phyloP scores from a whole-genome alignment of 768 basidiomycete species.

The Hericium alpestre region DNA sequence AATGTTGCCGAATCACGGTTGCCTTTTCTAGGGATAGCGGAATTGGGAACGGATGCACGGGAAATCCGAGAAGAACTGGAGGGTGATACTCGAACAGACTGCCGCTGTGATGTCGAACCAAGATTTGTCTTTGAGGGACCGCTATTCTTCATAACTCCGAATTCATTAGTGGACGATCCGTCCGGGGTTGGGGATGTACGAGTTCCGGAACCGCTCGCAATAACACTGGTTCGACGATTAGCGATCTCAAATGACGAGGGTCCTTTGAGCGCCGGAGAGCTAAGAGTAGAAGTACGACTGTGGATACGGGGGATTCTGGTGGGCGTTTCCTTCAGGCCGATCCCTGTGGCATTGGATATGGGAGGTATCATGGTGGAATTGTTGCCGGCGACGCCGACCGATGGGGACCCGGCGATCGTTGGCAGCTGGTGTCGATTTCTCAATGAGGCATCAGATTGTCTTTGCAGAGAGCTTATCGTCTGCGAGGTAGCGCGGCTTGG shows the following conservation, averaged over 20 bases:
- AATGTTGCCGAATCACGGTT: conserved; percentile 77
- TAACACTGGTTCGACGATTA: conserved; percentile 58
- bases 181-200: conserved; percentile 52
- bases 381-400: conserved; percentile 55
- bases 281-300: conserved; percentile 66
- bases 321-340: conserved; percentile 70
- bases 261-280: conserved; percentile 61
- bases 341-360: conserved; percentile 39
- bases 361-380: conserved; percentile 36
- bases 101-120: conserved; percentile 32
- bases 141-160: conserved; percentile 66
- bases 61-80: conserved; percentile 31
- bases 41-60: conserved; percentile 38
- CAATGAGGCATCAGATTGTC: conserved; percentile 74
- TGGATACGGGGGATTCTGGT: conserved; percentile 91
- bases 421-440: conserved; percentile 69
- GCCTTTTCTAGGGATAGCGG: conserved; percentile 46
- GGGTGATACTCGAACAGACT: conserved; percentile 58
- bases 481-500: conserved; percentile 67
- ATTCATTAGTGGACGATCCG: conserved; percentile 51
- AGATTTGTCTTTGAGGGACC: conserved; percentile 40
- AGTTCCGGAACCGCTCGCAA: conserved; percentile 36
- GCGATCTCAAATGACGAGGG: conserved; percentile 32
- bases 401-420: conserved; percentile 90
- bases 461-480: conserved; percentile 79